phyloP scores from a whole-genome alignment of 768 basidiomycete species.

The Lentinula lateritia region DNA sequence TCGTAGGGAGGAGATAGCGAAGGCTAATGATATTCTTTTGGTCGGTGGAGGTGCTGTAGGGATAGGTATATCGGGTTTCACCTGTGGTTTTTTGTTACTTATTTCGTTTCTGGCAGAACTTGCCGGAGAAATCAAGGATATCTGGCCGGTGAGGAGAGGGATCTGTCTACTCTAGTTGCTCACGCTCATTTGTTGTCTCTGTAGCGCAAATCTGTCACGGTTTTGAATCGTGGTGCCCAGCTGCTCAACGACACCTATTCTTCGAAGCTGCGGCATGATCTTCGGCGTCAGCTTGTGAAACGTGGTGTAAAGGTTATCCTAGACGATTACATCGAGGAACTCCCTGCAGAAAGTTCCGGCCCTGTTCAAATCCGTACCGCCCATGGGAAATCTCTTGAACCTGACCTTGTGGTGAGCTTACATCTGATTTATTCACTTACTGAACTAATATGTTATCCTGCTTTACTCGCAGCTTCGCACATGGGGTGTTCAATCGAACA shows the following conservation, averaged over 20 bases:
- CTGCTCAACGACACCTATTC: too few relatives aligned
- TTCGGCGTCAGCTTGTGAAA: background rate
- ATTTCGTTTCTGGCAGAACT: slow-evolving; percentile 14
- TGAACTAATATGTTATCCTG: background rate
- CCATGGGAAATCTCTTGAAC: slow-evolving; percentile 27
- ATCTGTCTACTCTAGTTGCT: slow-evolving; percentile 12
- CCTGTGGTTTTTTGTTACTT: background rate
- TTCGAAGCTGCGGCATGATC: too few relatives aligned
- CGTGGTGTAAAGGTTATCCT: slow-evolving; percentile 31
- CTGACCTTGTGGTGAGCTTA: slow-evolving; percentile 40
- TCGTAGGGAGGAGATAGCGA: slow-evolving; percentile 28
- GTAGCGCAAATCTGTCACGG: too few relatives aligned
- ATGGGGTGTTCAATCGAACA: slow-evolving; percentile 22
- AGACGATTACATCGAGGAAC: slow-evolving; percentile 32
- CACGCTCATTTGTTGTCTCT: background rate
- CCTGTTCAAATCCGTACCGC: slow-evolving; percentile 33
- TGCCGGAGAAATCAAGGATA: slow-evolving; percentile 18
- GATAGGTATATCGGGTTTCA: slow-evolving; percentile 26
- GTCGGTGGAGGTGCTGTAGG: slow-evolving; percentile 58
- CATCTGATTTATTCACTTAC: slow-evolving; percentile 27
- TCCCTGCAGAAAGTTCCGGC: slow-evolving; percentile 28
- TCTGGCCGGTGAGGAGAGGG: slow-evolving; percentile 17
- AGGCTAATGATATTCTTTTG: slow-evolving; percentile 40
- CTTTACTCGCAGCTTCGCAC: slow-evolving; percentile 13
- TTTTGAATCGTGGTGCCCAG: too few relatives aligned